Evolutionary conservation across 2,329 filamentous ascomycete species (phyloP).

Genomic region (Chlorencoelia australis): DNA sequence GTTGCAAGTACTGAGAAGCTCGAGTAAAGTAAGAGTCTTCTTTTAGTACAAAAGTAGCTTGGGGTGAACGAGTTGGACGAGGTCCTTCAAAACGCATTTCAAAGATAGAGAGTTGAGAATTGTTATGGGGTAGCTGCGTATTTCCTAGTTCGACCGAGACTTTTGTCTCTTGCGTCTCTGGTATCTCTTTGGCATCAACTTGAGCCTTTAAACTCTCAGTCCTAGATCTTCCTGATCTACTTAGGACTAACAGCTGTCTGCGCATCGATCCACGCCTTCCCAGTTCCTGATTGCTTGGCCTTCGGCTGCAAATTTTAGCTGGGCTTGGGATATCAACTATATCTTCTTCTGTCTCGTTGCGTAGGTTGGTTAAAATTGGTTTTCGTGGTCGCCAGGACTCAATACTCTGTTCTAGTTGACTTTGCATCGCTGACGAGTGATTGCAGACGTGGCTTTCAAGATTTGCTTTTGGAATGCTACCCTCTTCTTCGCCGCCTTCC

Average conservation of each 20-base stretch:
- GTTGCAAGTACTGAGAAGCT: slow-evolving; percentile 4
- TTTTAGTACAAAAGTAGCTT: slow-evolving; percentile 2
- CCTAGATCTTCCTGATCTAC: not conserved
- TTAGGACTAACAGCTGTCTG: slow-evolving; percentile 3
- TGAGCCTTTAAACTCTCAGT: not conserved
- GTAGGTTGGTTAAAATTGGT: slow-evolving; percentile 6
- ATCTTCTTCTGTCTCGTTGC: slow-evolving; percentile 16
- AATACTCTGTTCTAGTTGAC: not conserved
- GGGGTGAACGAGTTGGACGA: slow-evolving; percentile 2
- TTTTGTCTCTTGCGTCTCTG: not conserved
- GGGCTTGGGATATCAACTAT: slow-evolving; percentile 11
- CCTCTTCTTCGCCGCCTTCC: not conserved
- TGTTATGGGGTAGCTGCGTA: not conserved
- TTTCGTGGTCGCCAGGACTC: slow-evolving; percentile 10
- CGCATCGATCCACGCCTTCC: not conserved
- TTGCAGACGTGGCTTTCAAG: not conserved
- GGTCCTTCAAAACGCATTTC: no score
- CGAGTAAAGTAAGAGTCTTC: slow-evolving; percentile 7
- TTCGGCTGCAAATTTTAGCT: not conserved
- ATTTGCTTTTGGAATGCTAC: not conserved
- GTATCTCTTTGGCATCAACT: not conserved
- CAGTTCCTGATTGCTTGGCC: not conserved
- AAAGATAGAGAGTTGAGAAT: not conserved
- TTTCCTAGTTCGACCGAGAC: slow-evolving; percentile 2
- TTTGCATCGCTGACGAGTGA: not conserved